These are phyloP conservation scores for Elaeis oleifera DNA, from an alignment of 202 grass and related monocot species.

Conservation along the genomic window DNA sequence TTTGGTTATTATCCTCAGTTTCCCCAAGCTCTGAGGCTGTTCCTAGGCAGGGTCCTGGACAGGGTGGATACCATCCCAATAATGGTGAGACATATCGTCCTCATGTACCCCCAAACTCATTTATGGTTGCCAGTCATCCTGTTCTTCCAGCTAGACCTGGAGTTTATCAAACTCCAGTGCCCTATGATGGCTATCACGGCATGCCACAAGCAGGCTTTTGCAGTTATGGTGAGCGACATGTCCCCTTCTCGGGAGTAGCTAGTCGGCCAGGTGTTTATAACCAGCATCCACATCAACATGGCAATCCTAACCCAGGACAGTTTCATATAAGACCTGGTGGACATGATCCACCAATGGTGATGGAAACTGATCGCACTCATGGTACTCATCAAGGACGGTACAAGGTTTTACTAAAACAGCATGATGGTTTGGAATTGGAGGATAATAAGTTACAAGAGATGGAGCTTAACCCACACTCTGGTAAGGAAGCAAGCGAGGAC, in stretches of 20 bases:
- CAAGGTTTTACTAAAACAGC: slow-evolving; percentile 51
- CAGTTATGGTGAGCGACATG: slow-evolving; percentile 40
- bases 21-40: slow-evolving; percentile 52
- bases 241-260: slow-evolving; percentile 35
- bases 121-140: slow-evolving; percentile 49
- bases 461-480: slow-evolving; percentile 25
- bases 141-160: slow-evolving; percentile 58
- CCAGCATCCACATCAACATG: slow-evolving; percentile 38
- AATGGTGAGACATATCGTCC: slow-evolving; percentile 47
- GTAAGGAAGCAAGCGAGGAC: slow-evolving; percentile 11
- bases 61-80: slow-evolving; percentile 48
- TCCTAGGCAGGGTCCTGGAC: slow-evolving; percentile 32
- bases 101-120: slow-evolving; percentile 48
- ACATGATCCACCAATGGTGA: slow-evolving; percentile 27
- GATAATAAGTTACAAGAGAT: slow-evolving; percentile 36
- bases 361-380: slow-evolving; percentile 34
- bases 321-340: slow-evolving; percentile 35
- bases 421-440: slow-evolving; percentile 20
- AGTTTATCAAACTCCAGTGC: slow-evolving; percentile 44
- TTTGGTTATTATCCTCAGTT: slow-evolving; percentile 65
- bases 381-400: slow-evolving; percentile 38
- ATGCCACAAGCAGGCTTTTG: slow-evolving; percentile 43
- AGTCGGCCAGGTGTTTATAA: slow-evolving; percentile 46
- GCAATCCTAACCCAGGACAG: slow-evolving; percentile 38
- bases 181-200: slow-evolving; percentile 69